Base-by-base conservation (phyloP, 2,329 filamentous ascomycete species). In the Ascochyta viciae-villosae region DNA sequence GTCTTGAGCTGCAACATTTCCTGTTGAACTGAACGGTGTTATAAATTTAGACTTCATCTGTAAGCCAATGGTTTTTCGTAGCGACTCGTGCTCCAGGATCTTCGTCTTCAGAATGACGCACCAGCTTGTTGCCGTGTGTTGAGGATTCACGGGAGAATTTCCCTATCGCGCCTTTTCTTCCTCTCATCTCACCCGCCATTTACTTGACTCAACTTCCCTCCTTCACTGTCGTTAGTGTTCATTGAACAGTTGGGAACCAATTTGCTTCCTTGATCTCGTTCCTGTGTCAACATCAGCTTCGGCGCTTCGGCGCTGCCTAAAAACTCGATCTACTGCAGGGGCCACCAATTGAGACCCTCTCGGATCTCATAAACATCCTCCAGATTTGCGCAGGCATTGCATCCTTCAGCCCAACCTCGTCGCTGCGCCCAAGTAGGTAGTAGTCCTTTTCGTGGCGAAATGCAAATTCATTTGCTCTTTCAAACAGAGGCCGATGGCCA, bases 321-420 rank as follows among this genome's bases (percentile, higher is more conserved):
- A 47, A 56, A 33, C 12, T 42, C 37, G 42, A 46, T 42, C 46
- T 31, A 34, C n/a, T 39, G 24, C 53, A 56, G 38, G 37, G 42
- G 10, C 37, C 47, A 24, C 53, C 35, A 41, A 27, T 33, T 41
- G 47, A 19, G 35, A 12, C 10, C 37, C 24, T 47, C 22, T 27
- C 42, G 19, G 23, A 34, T 13, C 26, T 16, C 29, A 24, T 10
- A 31, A 47, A 39, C 39, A 33, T 27, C 51, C 51, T 56, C 47
- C 46, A 42, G 53, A 56, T 56, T 50, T 29, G 31, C 53, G 42
- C 53, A 50, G 38, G 53, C 53, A 56, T 56, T 22, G 19, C 31
- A 43, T 50, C 53, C 53, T 56, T 47, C 42, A 37, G 13, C 23
- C 10, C 33, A 13, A 35, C 12, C 37, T 47, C 29, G 35, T 29